Percentiles rank a stretch among this genome's conserved stretches.
These are phyloP conservation scores for Dactylellina sp. DNA, from an alignment of 2,329 filamentous ascomycete species.

Conservation along the genomic window DNA sequence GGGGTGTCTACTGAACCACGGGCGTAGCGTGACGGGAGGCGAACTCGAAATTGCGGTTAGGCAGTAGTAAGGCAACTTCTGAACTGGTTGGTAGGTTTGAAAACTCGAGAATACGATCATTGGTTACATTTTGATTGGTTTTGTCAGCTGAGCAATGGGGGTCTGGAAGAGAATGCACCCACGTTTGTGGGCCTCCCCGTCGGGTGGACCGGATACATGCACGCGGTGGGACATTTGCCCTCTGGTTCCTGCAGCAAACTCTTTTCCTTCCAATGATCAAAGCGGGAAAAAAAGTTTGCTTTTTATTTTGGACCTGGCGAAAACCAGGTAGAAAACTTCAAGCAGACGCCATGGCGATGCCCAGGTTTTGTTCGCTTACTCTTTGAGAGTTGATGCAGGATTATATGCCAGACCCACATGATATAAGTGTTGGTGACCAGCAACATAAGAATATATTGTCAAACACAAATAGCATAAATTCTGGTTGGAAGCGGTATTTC, in stretches of 20 bases:
- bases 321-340: not conserved
- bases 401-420: constrained; percentile 30
- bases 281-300: constrained; percentile 3
- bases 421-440: not conserved
- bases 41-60: constrained; percentile 50
- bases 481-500: constrained; percentile 26
- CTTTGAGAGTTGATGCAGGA: constrained; percentile 27
- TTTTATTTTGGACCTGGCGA: constrained; percentile 26
- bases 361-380: constrained; percentile 42
- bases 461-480: constrained; percentile 55
- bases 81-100: constrained; percentile 36
- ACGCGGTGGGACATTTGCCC: constrained; percentile 37
- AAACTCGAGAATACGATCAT: constrained; percentile 28
- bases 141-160: constrained; percentile 54
- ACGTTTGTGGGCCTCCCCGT: constrained; percentile 30
- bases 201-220: constrained; percentile 52
- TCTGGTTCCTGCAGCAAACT: constrained; percentile 52
- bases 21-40: constrained; percentile 44
- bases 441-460: not conserved
- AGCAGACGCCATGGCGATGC: not conserved
- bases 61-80: constrained; percentile 54
- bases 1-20: constrained; percentile 28
- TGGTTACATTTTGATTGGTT: constrained; percentile 46
- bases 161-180: constrained; percentile 29
- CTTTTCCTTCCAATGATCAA: constrained; percentile 18